These are phyloP conservation scores for Cairneyella variabilis DNA, from an alignment of 495 filamentous ascomycete species.

Conservation along the genomic window DNA sequence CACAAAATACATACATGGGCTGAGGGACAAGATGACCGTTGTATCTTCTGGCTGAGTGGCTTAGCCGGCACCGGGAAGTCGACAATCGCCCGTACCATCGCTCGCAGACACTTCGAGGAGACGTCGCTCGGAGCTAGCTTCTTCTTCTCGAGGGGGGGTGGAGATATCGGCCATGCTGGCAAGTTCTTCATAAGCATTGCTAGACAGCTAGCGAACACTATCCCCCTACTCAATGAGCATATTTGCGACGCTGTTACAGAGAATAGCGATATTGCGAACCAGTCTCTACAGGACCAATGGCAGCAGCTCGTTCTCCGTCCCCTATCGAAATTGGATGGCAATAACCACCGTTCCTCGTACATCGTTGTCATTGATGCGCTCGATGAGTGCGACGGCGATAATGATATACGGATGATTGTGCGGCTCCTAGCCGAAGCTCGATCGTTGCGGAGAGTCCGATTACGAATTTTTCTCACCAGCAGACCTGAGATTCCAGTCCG, in stretches of 20 bases:
- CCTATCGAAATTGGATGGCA: neutral
- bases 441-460: neutral
- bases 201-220: neutral
- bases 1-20: neutral
- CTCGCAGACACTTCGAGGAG: neutral
- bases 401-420: neutral
- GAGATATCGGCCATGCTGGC: neutral
- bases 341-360: neutral
- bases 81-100: too few relatives aligned
- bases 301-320: too few relatives aligned
- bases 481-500: neutral
- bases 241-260: neutral
- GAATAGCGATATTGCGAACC: conserved; percentile 2
- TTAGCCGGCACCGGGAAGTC: too few relatives aligned
- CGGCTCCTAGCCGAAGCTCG: too few relatives aligned
- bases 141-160: neutral
- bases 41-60: neutral
- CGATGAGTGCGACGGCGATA: neutral
- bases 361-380: conserved; percentile 1
- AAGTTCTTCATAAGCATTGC: too few relatives aligned
- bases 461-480: neutral
- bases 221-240: neutral
- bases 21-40: too few relatives aligned
- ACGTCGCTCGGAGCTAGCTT: too few relatives aligned
- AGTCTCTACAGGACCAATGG: conserved; percentile 8